Evolutionary conservation across 2,329 filamentous ascomycete genomes (phyloP).

Genomic region (Botrytis byssoidea): DNA sequence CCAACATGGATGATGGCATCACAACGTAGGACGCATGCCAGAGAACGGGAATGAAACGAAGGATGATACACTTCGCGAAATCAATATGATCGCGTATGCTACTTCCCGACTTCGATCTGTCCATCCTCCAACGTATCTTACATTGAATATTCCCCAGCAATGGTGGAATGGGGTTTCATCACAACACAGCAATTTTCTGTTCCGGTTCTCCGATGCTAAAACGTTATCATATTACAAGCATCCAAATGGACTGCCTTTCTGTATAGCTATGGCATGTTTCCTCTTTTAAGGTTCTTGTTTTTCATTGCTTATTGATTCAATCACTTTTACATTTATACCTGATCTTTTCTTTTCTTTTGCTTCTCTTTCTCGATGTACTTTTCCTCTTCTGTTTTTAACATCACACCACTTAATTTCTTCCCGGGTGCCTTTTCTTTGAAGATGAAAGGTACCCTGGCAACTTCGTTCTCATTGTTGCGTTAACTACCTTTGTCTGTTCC

Average conservation of each 20-base stretch:
- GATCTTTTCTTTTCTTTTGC: background rate
- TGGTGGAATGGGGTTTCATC: background rate
- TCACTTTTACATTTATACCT: conserved; percentile 4
- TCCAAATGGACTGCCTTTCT: background rate
- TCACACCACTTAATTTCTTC: conserved; percentile 4
- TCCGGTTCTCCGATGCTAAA: background rate
- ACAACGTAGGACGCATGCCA: conserved; percentile 21
- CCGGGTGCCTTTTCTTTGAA: background rate
- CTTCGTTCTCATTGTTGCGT: background rate
- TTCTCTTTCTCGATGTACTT: background rate
- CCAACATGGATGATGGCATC: conserved; percentile 28
- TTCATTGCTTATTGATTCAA: background rate
- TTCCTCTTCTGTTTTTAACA: background rate
- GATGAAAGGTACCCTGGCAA: background rate
- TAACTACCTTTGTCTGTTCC: background rate
- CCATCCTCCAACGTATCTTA: background rate
- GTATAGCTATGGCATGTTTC: conserved; percentile 5
- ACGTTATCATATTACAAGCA: background rate
- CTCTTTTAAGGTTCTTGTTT: background rate
- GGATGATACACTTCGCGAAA: background rate
- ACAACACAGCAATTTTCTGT: background rate
- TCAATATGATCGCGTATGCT: background rate
- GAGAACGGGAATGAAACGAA: too few species aligned
- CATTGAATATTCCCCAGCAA: background rate
- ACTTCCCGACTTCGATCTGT: background rate